Base-by-base conservation (phyloP, 208 protist species). In the Crithidia brevicula region DNA sequence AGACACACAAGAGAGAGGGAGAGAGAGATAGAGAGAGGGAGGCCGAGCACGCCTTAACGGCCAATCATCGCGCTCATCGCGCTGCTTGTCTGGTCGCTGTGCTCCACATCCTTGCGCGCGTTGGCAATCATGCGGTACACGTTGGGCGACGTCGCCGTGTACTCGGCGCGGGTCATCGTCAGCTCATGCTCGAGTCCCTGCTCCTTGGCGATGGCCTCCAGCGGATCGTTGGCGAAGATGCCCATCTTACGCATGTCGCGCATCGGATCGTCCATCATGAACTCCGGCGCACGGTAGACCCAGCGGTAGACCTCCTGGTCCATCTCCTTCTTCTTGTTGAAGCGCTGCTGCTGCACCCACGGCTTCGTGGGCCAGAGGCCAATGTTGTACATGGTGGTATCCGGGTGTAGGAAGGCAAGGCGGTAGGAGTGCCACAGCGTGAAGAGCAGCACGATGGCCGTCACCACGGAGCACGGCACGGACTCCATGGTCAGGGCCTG, bases 361-460 rank as follows among this genome's bases (percentile, higher is more conserved):
- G 83, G 82, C 82, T 91, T 91, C 49, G 83, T 89, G 23, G 83
- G 65, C 79, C 80, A 89, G 20, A 89, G 74, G 22, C 77, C 82
- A 4, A 94, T 22, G 71, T 91, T 91, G 79, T 91, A 94, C 30
- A 94, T 74, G 43, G 85, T 94, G 68, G 88, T 83, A 52, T 94
- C 88, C 57, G 88, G 88, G 68, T 94, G 88, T 36, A 86, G 73
- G 64, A 91, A 85, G 52, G 75, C 64, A 22, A 91, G 77, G 64
- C 88, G 84, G 72, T 86, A 88, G 33, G 25, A 74, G 69, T 85
- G 86, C 85, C 85, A 94, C 30, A 81, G 27, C 3, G 85, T 88
- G 78, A 82, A 93, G 23, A 81, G 20, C 27, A 82, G 15, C 40
- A 90, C 72, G 28, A 86, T 59, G 10, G 54, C 34, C 16, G 74